Conservation (phyloP, 129 eudicot genomes). For the Daucus carota region DH1_v3.0 NC_030384.2:47513001-47513500, state of each 20-base stretch:
- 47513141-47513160: background rate
- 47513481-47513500: background rate
- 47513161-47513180: background rate
- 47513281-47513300: background rate
- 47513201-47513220: background rate
- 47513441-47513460: background rate
- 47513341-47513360: background rate
- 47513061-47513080: background rate
- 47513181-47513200: background rate
- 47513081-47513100: background rate
- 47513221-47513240: background rate
- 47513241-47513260: background rate
- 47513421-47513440: background rate
- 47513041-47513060: conserved; percentile 93
- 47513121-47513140: background rate
- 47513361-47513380: background rate
- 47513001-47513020: conserved; percentile 94
- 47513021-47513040: conserved; percentile 93
- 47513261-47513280: background rate
- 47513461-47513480: background rate
- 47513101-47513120: background rate
- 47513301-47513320: background rate
- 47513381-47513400: background rate
- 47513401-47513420: background rate
- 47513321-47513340: background rate